These are phyloP conservation scores for Fusarium verticillioides DNA, from an alignment of 2,329 filamentous ascomycete species.

Conservation along the genomic window DNA sequence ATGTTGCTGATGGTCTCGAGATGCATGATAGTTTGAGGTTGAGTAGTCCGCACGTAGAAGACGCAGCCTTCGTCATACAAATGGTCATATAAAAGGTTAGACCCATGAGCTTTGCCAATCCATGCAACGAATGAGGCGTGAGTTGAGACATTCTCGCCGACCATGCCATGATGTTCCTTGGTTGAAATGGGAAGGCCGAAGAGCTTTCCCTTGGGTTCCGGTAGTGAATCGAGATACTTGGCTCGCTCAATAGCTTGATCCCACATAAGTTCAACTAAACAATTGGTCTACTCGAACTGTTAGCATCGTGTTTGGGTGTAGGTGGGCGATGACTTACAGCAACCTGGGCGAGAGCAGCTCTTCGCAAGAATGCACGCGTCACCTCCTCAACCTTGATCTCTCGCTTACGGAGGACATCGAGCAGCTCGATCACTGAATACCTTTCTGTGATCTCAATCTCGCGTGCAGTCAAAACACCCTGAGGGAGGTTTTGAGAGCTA, in stretches of 20 bases:
- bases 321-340: constrained; percentile 23
- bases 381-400: constrained; percentile 44
- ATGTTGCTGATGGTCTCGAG: constrained; percentile 72
- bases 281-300: constrained; percentile 44
- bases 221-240: constrained; percentile 48
- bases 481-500: constrained; percentile 39
- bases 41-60: constrained; percentile 72
- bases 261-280: constrained; percentile 50
- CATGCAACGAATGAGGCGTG: constrained; percentile 46
- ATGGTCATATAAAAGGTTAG: constrained; percentile 47
- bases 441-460: constrained; percentile 47
- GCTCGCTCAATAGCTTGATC: constrained; percentile 50
- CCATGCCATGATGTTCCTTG: constrained; percentile 52
- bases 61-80: constrained; percentile 47
- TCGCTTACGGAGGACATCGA: constrained; percentile 30
- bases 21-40: constrained; percentile 67
- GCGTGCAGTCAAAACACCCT: constrained; percentile 36
- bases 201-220: constrained; percentile 47
- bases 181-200: constrained; percentile 51
- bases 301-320: no score
- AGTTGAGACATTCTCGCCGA: constrained; percentile 45
- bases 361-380: constrained; percentile 41
- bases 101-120: constrained; percentile 48
- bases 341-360: constrained; percentile 43
- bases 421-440: constrained; percentile 39